Evolutionary conservation across 2,329 filamentous ascomycete genomes (phyloP).

Genomic region (Penicillium olsonii): DNA sequence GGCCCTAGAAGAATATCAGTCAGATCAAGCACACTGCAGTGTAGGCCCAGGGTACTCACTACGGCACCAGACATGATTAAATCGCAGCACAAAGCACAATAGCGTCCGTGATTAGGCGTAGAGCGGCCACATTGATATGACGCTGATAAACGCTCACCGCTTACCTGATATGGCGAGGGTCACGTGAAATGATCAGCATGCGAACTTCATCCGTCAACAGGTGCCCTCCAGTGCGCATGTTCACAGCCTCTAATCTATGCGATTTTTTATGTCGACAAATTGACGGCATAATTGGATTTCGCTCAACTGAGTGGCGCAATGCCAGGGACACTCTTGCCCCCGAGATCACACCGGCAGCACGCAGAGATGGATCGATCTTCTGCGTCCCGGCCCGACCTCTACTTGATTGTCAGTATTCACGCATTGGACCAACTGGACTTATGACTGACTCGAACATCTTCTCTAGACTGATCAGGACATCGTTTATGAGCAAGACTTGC

Average conservation of each 20-base stretch:
- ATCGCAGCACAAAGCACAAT: conserved; percentile 41
- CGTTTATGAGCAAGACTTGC: conserved; percentile 93
- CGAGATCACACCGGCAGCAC: conserved; percentile 47
- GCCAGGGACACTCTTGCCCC: conserved; percentile 53
- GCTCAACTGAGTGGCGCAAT: conserved; percentile 47
- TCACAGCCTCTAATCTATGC: conserved; percentile 30
- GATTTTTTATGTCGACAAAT: conserved; percentile 26
- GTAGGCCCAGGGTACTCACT: conserved; percentile 35
- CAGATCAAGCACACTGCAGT: too few relatives aligned
- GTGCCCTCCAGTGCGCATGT: conserved; percentile 28
- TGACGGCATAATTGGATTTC: conserved; percentile 37
- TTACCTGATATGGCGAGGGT: conserved; percentile 16
- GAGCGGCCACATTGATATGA: conserved; percentile 34
- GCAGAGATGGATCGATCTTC: conserved; percentile 45
- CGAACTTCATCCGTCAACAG: conserved; percentile 29
- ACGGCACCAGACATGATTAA: conserved; percentile 37
- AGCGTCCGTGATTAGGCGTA: conserved; percentile 14
- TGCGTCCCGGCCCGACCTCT: conserved; percentile 46
- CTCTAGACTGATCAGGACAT: conserved; percentile 80
- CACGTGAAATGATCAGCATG: conserved; percentile 26
- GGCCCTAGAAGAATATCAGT: conserved; percentile 62
- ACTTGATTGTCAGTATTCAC: conserved; percentile 45
- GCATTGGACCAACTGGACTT: conserved; percentile 16
- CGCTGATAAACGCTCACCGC: conserved; percentile 31
- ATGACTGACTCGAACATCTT: conserved; percentile 37